Conservation (phyloP, 257 asterid genomes). For the Solanum chmielewskii region DNA sequence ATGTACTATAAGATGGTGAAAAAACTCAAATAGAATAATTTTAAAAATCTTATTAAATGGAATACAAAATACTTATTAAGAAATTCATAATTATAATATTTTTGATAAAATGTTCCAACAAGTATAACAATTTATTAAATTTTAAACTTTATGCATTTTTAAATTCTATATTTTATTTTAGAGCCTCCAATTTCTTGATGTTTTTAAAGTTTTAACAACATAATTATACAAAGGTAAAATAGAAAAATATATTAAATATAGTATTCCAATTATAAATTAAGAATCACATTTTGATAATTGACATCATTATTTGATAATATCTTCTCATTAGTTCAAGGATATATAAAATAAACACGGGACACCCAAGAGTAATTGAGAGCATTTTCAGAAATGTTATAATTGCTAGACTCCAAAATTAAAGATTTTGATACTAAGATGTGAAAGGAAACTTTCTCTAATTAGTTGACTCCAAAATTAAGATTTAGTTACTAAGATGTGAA, state of each 20-base stretch:
- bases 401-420: not conserved
- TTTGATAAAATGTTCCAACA: not conserved
- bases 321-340: not conserved
- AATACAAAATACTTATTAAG: not conserved
- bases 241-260: not conserved
- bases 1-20: not conserved
- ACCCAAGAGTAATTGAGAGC: not conserved
- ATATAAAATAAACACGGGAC: not conserved
- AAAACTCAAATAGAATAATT: not conserved
- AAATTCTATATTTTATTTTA: not conserved
- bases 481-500: no score
- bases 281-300: not conserved
- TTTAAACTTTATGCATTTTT: not conserved
- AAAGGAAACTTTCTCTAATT: not conserved
- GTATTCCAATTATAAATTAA: not conserved
- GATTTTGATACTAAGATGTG: not conserved
- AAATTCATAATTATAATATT: not conserved
- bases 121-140: not conserved
- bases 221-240: not conserved
- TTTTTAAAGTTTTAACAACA: not conserved
- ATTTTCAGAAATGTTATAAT: not conserved
- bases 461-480: not conserved
- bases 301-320: not conserved
- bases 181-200: not conserved
- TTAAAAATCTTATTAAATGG: not conserved